Evolutionary conservation across 257 asterid species (phyloP), one percentile per base, ranked within the genome.

Genomic region (Scutellaria minor): DNA sequence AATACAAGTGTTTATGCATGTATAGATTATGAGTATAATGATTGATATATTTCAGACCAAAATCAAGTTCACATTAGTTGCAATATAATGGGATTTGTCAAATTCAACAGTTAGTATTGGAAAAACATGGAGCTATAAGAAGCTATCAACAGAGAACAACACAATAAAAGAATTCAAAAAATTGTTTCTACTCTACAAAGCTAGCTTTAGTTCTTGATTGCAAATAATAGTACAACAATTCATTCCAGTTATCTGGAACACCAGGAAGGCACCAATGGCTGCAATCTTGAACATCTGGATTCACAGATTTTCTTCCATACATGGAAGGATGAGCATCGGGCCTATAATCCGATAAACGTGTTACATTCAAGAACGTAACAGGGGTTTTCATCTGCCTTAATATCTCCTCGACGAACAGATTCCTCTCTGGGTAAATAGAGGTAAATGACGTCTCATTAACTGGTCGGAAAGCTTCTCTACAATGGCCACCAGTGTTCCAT

Each of bases 181-280:
- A 37, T 1, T 0, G 39, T 47, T 40, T 12, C 62, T 68, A 73
- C 3, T n/a, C 48, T 22, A 79, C 72, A 60, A 66, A 73, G 50
- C 46, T 57, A 62, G 65, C 31, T 63, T 70, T 68, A 7, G 50
- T 77, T 73, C 56, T 61, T 53, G 61, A 67, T 46, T 52, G 82
- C 60, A 90, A 75, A 78, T 88, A 78, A 73, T 76, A 81, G 76
- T 83, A 92, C 79, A 90, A 71, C 65, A 95, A 78, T 65, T 92
- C 84, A 24, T 95, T 95, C 99, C 99, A 95, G 22, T 78, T 80
- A 85, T 95, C 97, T 4, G 97, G 97, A 41, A 95, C 99, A 40
- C 98, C 97, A 10, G 98, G 99, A 37, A 95, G 96, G 79, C 98
- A 95, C 98, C 99, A 95, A 72, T 95, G 99, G 88, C 99, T 95